phyloP scores from a whole-genome alignment of 2,329 filamentous ascomycete genomes.

The Scleromitrula shiraiana region DNA sequence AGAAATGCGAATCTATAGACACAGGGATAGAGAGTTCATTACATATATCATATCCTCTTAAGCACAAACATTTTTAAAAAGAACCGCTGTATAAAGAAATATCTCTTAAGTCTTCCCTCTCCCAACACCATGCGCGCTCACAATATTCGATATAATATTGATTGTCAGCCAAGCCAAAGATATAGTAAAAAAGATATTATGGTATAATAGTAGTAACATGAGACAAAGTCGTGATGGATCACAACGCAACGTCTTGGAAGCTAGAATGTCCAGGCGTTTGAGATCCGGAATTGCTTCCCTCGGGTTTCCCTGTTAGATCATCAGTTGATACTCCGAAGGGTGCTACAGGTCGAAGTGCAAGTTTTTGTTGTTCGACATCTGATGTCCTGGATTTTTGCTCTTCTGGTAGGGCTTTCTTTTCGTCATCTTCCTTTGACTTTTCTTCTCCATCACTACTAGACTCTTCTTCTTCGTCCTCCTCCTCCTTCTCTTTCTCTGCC shows the following conservation, averaged over 20 bases:
- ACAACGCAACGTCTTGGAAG: constrained; percentile 59
- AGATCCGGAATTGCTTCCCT: constrained; percentile 30
- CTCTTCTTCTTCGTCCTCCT: constrained; percentile 21
- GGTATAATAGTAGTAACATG: constrained; percentile 6
- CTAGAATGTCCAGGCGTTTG: constrained; percentile 46
- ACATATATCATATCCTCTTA: constrained; percentile 2
- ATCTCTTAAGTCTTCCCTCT: not conserved
- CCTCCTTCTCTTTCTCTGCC: constrained; percentile 20
- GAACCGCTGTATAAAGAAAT: not conserved
- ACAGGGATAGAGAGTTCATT: constrained; percentile 4
- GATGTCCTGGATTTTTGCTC: constrained; percentile 51
- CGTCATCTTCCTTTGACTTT: constrained; percentile 22
- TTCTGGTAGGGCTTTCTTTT: constrained; percentile 31
- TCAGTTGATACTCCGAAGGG: constrained; percentile 27
- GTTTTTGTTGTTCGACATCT: constrained; percentile 46
- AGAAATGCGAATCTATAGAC: constrained; percentile 1
- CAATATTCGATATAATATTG: not conserved
- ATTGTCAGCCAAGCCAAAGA: not conserved
- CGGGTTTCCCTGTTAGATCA: constrained; percentile 31
- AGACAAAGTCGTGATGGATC: constrained; percentile 15
- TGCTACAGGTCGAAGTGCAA: constrained; percentile 40
- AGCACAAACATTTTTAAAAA: not conserved
- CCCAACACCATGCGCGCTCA: constrained; percentile 5
- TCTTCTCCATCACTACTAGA: constrained; percentile 14
- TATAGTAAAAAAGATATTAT: constrained; percentile 3